Evolutionary conservation across 768 basidiomycete genomes (phyloP).

Genomic region (Leccinum fibrillosum): DNA sequence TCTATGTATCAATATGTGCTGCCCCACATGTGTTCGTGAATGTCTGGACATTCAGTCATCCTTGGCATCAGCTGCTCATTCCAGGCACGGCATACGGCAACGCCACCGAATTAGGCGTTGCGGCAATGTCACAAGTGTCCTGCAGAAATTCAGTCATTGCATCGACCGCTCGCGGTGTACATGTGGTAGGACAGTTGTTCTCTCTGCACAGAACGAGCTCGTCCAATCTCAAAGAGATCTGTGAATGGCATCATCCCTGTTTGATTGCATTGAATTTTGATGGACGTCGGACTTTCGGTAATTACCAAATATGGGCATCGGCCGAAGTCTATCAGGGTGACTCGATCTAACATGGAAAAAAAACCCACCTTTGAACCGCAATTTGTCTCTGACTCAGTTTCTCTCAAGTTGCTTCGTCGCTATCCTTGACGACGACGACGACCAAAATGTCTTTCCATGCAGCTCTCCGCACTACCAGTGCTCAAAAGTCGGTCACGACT

Average conservation of each 20-base stretch:
- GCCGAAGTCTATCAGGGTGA: constrained; percentile 26
- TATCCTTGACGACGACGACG: constrained; percentile 17
- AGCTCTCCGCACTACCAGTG: constrained; percentile 41
- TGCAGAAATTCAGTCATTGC: not conserved
- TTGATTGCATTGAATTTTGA: not conserved
- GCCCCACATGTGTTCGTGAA: not conserved
- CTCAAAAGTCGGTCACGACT: constrained; percentile 33
- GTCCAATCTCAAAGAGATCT: not conserved
- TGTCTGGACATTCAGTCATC: not conserved
- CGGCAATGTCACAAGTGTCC: not conserved
- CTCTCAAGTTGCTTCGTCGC: constrained; percentile 7
- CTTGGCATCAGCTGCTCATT: not conserved
- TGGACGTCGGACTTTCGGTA: constrained; percentile 22
- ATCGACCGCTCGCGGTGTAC: not conserved
- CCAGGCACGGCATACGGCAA: too few species aligned
- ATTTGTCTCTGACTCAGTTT: constrained; percentile 9
- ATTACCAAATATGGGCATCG: constrained; percentile 19
- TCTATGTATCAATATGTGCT: not conserved
- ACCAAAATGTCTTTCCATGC: constrained; percentile 41
- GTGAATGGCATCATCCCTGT: not conserved
- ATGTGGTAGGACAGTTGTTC: too few species aligned
- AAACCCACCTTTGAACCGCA: not conserved
- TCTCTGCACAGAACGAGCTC: too few species aligned
- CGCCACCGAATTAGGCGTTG: not conserved
- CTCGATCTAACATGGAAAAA: constrained; percentile 15